Conservation (phyloP, 768 basidiomycete species). For the Leucosporidium scottii region DNA sequence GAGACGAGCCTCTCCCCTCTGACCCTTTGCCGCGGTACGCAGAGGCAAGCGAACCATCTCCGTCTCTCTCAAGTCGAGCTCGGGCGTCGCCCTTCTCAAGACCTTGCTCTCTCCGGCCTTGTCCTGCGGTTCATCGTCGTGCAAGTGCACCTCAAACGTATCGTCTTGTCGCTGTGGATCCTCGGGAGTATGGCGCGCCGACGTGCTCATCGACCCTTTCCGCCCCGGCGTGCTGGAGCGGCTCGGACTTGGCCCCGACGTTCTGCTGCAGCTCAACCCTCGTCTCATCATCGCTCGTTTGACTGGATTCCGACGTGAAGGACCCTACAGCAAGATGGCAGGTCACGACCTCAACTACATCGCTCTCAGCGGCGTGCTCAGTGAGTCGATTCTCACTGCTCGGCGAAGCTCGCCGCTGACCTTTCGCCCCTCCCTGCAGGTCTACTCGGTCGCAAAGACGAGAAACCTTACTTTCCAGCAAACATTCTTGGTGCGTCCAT, state of each 20-base stretch:
- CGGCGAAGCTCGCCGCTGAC: neutral
- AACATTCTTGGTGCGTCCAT: conserved; percentile 51
- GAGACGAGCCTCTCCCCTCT: neutral
- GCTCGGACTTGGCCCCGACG: conserved; percentile 65
- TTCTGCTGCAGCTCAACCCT: conserved; percentile 61
- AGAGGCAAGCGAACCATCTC: conserved; percentile 70
- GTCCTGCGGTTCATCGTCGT: neutral
- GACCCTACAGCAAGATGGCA: conserved; percentile 66
- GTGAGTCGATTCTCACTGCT: conserved; percentile 47
- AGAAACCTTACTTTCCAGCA: conserved; percentile 62
- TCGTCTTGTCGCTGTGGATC: too few species aligned
- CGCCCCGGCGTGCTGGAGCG: conserved; percentile 74
- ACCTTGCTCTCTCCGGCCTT: conserved; percentile 48
- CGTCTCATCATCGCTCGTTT: conserved; percentile 66
- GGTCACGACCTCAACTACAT: conserved; percentile 83
- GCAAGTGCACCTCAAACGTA: neutral
- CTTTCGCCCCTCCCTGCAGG: neutral
- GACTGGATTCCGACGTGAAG: conserved; percentile 51
- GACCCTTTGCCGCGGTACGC: conserved; percentile 53
- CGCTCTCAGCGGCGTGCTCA: conserved; percentile 64
- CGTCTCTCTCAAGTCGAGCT: conserved; percentile 58
- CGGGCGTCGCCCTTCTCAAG: conserved; percentile 54
- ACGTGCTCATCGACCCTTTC: conserved; percentile 76
- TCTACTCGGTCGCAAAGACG: conserved; percentile 61
- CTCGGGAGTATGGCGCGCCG: conserved; percentile 45